phyloP scores from a whole-genome alignment of 163 green algal genomes.

The Picocystis sp. region DNA sequence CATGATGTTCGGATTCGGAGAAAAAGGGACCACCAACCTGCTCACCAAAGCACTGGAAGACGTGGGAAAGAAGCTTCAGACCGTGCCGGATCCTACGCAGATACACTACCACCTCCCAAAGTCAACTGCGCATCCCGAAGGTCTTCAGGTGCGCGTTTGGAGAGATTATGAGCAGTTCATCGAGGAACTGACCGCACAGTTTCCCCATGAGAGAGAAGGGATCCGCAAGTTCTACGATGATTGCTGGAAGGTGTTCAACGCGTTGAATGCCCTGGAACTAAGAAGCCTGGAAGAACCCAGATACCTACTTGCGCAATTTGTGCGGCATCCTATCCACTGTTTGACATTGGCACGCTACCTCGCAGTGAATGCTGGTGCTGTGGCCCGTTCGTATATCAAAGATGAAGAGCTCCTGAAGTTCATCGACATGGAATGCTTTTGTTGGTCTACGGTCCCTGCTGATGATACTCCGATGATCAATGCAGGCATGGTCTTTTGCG shows the following conservation, averaged over 20 bases:
- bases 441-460: constrained; percentile 72
- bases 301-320: constrained; percentile 75
- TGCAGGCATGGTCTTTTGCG: constrained; percentile 52
- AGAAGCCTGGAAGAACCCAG: constrained; percentile 76
- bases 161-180: constrained; percentile 78
- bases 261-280: constrained; percentile 75
- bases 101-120: constrained; percentile 63
- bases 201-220: constrained; percentile 66
- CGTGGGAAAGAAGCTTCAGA: constrained; percentile 65
- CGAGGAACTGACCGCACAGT: constrained; percentile 49
- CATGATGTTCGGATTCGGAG: constrained; percentile 93
- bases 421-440: constrained; percentile 94
- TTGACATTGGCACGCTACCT: constrained; percentile 55
- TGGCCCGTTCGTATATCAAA: constrained; percentile 53
- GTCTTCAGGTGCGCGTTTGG: constrained; percentile 60
- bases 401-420: constrained; percentile 79
- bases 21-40: constrained; percentile 79
- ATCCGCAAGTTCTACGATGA: constrained; percentile 85
- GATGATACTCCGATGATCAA: constrained; percentile 88
- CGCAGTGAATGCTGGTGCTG: constrained; percentile 32
- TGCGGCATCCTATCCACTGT: constrained; percentile 56
- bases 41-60: constrained; percentile 67
- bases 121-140: constrained; percentile 11
- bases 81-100: constrained; percentile 73
- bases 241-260: constrained; percentile 59